Conservation (phyloP, 208 protist genomes). For the Entamoeba invadens region DNA sequence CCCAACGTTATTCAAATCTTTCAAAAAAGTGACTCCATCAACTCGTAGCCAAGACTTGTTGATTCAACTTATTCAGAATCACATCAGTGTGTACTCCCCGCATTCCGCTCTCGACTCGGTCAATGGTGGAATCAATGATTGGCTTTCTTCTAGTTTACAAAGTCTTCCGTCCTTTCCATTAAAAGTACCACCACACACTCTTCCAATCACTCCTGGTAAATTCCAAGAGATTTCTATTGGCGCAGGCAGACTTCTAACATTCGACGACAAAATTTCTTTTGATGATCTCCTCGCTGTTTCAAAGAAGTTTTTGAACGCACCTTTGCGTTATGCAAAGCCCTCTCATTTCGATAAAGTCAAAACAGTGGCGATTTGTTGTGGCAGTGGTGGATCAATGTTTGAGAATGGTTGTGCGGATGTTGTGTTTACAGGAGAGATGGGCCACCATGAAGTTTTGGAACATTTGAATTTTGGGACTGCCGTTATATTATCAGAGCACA, state of each 20-base stretch:
- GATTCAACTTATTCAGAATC: not conserved
- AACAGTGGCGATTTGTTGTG: not conserved
- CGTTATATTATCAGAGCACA: not conserved
- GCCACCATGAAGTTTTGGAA: not conserved
- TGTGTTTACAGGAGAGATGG: not conserved
- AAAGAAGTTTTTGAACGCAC: not conserved
- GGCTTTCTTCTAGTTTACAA: not conserved
- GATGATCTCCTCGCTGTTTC: not conserved
- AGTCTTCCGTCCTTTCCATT: not conserved
- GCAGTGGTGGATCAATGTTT: not conserved
- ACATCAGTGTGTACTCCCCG: not conserved
- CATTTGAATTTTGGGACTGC: not conserved
- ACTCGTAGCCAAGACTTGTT: not conserved
- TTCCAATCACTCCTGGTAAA: not conserved
- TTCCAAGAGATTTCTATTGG: not conserved
- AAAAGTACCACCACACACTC: not conserved
- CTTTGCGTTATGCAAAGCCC: not conserved
- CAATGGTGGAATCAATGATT: not conserved
- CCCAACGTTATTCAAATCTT: not conserved
- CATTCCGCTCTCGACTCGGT: not conserved
- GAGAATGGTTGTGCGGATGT: not conserved
- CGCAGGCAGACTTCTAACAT: not conserved
- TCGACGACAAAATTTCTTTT: not conserved
- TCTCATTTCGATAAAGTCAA: not conserved
- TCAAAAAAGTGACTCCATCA: not conserved